Evolutionary conservation across 2,329 filamentous ascomycete genomes (phyloP).

Genomic region (Cordyceps farinosa): DNA sequence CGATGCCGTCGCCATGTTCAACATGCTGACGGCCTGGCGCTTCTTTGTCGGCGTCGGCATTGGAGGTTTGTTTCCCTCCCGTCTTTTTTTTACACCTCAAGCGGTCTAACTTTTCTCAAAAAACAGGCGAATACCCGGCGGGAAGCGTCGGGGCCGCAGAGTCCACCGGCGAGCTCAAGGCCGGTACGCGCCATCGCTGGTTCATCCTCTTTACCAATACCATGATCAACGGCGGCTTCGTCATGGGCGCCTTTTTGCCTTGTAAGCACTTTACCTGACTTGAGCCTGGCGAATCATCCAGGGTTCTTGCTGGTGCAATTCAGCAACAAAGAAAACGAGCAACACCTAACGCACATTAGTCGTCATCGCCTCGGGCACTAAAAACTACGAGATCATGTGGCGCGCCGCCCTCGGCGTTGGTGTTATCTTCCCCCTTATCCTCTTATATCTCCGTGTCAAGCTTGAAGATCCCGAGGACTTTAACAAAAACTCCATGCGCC

Average conservation of each 20-base stretch:
- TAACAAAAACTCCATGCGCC: conserved; percentile 64
- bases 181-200: conserved; percentile 81
- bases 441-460: conserved; percentile 68
- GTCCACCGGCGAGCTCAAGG: conserved; percentile 75
- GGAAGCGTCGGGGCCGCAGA: conserved; percentile 83
- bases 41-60: conserved; percentile 80
- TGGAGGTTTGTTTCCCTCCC: conserved; percentile 47
- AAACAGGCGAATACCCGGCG: conserved; percentile 67
- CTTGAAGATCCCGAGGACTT: conserved; percentile 78
- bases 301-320: too few species aligned
- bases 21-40: conserved; percentile 72
- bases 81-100: neutral
- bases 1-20: conserved; percentile 66
- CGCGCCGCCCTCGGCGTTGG: conserved; percentile 75
- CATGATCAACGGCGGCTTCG: conserved; percentile 81
- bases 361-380: conserved; percentile 53
- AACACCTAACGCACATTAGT: neutral
- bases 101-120: neutral
- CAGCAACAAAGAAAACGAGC: conserved; percentile 25
- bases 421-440: conserved; percentile 68
- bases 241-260: conserved; percentile 74
- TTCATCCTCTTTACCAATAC: conserved; percentile 88
- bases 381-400: conserved; percentile 73
- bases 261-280: conserved; percentile 30
- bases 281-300: too few species aligned